Evolutionary conservation across 2,329 filamentous ascomycete species (phyloP), one percentile per base, ranked within the genome.

Genomic region (Aspergillus novofumigatus): DNA sequence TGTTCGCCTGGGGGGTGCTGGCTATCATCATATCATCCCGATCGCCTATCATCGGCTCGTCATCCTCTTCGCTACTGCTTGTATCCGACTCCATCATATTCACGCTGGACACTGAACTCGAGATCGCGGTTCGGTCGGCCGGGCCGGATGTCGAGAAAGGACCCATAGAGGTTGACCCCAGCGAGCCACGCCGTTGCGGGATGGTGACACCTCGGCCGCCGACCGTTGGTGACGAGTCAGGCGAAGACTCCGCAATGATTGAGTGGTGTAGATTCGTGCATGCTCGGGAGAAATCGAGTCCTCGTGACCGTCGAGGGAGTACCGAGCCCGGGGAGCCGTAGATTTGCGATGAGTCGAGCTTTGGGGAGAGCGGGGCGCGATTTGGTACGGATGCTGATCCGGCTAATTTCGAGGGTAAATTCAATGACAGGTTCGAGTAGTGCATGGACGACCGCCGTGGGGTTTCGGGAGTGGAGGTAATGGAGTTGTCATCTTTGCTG

Each of bases 211-310:
- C 82, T 61, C 89, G 86, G 44, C 88, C 87, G 53, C 87, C 86
- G 54, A 94, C 87, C 11, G 88, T 92, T 0, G 94, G 94, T 0
- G 92, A 97, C 0, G 91, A 94, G 72, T 96, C 92, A 3, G 92
- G 92, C 4, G 90, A 94, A 0, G 90, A 89, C 71, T 96, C 91
- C 55, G 93, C 92, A 8, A 97, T 83, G 0, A 90, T 97, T 17
- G 93, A 97, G 74, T 97, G 94, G 75, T 97, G 94, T 23, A 99
- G 81, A 70, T 92, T 96, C 10, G 93, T 97, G 60, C 91, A 94
- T 10, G 92, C 92, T 64, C 93, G 85, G 44, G 93, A 93, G 74
- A 96, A 97, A 76, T 97, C 93, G 59, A 97, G 81, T 47, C 93
- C 93, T 55, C 93, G 86, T 29, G 92, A 97, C 59, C 92, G 87